phyloP scores from a whole-genome alignment of 2,329 filamentous ascomycete genomes.

The Ceratocystiopsis brevicomis region DNA sequence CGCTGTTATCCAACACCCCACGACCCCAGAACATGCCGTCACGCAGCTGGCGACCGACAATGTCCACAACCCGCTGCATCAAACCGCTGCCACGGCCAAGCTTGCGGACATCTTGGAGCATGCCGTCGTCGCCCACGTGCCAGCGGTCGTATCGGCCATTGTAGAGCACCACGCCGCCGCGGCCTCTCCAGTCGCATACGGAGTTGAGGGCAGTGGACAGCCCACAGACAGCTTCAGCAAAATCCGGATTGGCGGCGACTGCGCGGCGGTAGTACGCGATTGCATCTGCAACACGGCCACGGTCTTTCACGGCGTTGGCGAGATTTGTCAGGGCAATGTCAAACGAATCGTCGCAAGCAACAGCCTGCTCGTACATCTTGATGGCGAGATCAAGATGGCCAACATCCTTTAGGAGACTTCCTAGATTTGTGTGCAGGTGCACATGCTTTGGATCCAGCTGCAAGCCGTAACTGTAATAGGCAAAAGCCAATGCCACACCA shows the following conservation, averaged over 20 bases:
- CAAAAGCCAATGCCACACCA: constrained; percentile 69
- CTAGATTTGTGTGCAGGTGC: constrained; percentile 90
- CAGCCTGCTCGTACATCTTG: constrained; percentile 91
- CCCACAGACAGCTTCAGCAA: constrained; percentile 91
- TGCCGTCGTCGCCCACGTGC: constrained; percentile 75
- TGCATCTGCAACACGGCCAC: constrained; percentile 78
- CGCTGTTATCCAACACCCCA: constrained; percentile 41
- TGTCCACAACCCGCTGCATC: constrained; percentile 76
- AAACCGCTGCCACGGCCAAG: constrained; percentile 52
- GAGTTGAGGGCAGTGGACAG: constrained; percentile 90
- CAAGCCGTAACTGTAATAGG: constrained; percentile 91
- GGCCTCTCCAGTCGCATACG: constrained; percentile 82
- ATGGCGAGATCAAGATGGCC: constrained; percentile 84
- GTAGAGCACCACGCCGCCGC: constrained; percentile 66
- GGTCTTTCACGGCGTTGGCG: constrained; percentile 94
- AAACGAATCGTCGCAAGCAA: constrained; percentile 80
- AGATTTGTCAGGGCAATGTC: constrained; percentile 94
- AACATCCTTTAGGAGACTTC: constrained; percentile 88
- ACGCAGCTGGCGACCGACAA: constrained; percentile 70
- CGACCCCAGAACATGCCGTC: constrained; percentile 78
- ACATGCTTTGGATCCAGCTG: constrained; percentile 75
- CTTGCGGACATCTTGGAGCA: constrained; percentile 54
- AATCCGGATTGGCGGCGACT: constrained; percentile 80
- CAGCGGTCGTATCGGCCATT: constrained; percentile 65
- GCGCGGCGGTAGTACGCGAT: constrained; percentile 83